Evolutionary conservation across 2,329 filamentous ascomycete genomes (phyloP).

Genomic region (Phialocephala subalpina): DNA sequence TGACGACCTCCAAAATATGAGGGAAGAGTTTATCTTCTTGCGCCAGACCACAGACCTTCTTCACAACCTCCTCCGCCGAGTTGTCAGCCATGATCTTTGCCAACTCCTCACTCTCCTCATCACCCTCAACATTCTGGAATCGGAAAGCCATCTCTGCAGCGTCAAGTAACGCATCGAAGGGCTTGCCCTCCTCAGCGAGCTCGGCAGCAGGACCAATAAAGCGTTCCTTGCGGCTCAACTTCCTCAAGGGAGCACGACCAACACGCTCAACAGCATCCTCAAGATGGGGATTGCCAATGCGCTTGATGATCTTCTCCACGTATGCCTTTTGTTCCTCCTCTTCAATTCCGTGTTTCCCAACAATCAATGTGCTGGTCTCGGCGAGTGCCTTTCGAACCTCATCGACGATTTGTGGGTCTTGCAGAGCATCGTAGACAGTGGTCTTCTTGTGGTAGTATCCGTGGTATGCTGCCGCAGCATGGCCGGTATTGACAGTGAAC

Average conservation of each 20-base stretch:
- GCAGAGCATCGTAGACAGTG: slow-evolving; percentile 89
- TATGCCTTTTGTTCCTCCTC: slow-evolving; percentile 82
- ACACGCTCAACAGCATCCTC: slow-evolving; percentile 96
- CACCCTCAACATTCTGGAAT: slow-evolving; percentile 93
- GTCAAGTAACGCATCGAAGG: slow-evolving; percentile 77
- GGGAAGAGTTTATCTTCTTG: slow-evolving; percentile 79
- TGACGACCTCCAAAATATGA: slow-evolving; percentile 78
- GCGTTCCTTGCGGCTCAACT: slow-evolving; percentile 93
- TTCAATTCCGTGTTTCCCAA: slow-evolving; percentile 84
- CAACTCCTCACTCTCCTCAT: slow-evolving; percentile 88
- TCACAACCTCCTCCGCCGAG: slow-evolving; percentile 76
- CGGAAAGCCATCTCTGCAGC: slow-evolving; percentile 91
- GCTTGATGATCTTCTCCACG: slow-evolving; percentile 88
- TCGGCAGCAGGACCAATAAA: slow-evolving; percentile 93
- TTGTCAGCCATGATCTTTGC: slow-evolving; percentile 84
- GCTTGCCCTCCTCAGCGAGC: slow-evolving; percentile 81
- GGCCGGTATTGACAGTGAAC: slow-evolving; percentile 98
- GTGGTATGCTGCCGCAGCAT: slow-evolving; percentile 96
- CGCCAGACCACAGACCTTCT: slow-evolving; percentile 83
- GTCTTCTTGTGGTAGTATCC: slow-evolving; percentile 86
- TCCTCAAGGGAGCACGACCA: slow-evolving; percentile 91
- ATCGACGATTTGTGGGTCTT: slow-evolving; percentile 79
- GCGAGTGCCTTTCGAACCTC: slow-evolving; percentile 81
- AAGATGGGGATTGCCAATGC: slow-evolving; percentile 92
- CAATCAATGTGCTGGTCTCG: slow-evolving; percentile 88